Evolutionary conservation across 176 grass and related monocot genomes (phyloP).

Genomic region (Aegilops speltoides): DNA sequence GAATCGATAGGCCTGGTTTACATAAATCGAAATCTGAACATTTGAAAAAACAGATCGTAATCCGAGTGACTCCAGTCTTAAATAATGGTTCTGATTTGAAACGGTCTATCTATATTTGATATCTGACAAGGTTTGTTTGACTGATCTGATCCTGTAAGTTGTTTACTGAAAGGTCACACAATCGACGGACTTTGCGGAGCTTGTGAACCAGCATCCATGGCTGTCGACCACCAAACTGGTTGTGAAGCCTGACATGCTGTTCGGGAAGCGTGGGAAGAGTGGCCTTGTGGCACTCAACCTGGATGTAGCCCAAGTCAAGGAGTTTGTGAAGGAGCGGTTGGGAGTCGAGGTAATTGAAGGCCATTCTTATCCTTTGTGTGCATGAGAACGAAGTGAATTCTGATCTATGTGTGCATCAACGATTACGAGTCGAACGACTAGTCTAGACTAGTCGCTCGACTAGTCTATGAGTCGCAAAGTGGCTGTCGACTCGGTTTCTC

Average conservation of each 20-base stretch:
- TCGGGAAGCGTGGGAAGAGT: slow-evolving; percentile 96
- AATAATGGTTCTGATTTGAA: neutral
- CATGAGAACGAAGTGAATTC: neutral
- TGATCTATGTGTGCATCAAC: neutral
- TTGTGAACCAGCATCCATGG: slow-evolving; percentile 77
- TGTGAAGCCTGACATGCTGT: slow-evolving; percentile 94
- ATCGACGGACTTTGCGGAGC: slow-evolving; percentile 63
- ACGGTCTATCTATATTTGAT: neutral
- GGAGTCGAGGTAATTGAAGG: slow-evolving; percentile 62
- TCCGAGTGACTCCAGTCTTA: neutral
- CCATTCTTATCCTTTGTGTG: neutral
- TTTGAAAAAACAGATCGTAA: neutral
- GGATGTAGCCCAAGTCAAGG: slow-evolving; percentile 66
- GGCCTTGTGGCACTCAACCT: slow-evolving; percentile 89
- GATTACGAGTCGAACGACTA: no score
- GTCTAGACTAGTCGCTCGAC: no score
- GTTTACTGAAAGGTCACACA: slow-evolving; percentile 56
- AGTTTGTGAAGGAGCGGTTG: slow-evolving; percentile 75
- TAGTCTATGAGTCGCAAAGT: no score
- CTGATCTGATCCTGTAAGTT: neutral
- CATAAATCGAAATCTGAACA: neutral
- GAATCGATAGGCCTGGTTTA: neutral
- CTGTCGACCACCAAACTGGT: slow-evolving; percentile 72
- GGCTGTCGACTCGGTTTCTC: no score
- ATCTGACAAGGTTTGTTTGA: neutral